These are phyloP conservation scores for Solanum virginianum DNA, from an alignment of 257 asterid species.

Conservation along the genomic window DNA sequence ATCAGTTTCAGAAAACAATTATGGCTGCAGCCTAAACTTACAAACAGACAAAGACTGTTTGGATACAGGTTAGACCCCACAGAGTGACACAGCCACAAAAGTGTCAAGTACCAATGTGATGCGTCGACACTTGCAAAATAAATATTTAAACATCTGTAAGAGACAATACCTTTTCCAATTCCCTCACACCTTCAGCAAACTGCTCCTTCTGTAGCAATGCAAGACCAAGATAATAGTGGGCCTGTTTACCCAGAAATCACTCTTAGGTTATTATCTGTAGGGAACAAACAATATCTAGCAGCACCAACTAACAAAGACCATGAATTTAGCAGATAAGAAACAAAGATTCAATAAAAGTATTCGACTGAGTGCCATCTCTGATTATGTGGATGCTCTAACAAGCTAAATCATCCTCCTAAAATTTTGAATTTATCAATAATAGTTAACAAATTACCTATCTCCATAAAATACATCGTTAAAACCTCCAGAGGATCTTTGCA, in stretches of 20 bases:
- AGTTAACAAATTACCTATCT: neutral
- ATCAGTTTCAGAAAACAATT: neutral
- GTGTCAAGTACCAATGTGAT: neutral
- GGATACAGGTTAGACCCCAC: neutral
- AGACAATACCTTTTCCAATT: conserved; percentile 19
- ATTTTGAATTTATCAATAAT: neutral
- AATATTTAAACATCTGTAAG: neutral
- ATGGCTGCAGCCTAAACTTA: neutral
- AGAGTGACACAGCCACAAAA: neutral
- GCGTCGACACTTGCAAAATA: neutral
- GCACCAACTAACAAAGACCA: neutral
- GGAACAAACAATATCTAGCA: neutral
- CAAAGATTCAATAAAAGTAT: neutral
- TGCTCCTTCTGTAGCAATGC: conserved; percentile 22
- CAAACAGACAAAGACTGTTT: neutral
- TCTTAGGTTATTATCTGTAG: neutral
- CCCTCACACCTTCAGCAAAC: conserved; percentile 26
- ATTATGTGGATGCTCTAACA: neutral
- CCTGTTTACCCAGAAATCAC: conserved; percentile 15
- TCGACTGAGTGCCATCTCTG: neutral
- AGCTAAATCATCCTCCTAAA: neutral
- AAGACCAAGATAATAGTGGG: conserved; percentile 33
- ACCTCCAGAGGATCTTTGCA: neutral
- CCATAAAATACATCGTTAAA: neutral
- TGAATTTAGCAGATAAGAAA: neutral